These are phyloP conservation scores for Fusarium newnesense DNA, from an alignment of 2,329 filamentous ascomycete genomes.

Conservation along the genomic window DNA sequence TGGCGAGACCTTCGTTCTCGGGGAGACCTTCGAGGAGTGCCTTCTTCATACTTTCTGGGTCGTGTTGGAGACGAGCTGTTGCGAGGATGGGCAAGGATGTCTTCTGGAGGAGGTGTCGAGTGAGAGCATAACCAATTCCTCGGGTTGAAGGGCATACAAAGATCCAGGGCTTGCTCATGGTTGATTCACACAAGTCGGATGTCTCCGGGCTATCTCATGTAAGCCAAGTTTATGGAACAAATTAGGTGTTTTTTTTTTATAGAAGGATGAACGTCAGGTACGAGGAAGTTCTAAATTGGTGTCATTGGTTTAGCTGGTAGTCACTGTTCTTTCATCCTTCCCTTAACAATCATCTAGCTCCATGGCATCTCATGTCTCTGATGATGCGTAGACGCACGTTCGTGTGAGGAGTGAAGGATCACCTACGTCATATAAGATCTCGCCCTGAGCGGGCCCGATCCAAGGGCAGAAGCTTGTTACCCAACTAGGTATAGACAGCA, in stretches of 20 bases:
- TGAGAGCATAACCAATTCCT: conserved; percentile 61
- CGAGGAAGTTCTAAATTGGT: background rate
- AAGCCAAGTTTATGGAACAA: background rate
- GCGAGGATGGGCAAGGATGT: conserved; percentile 61
- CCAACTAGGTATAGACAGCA: conserved; percentile 13
- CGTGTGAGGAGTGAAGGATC: background rate
- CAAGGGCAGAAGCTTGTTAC: conserved; percentile 4
- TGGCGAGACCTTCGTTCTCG: conserved; percentile 33
- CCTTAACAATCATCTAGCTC: background rate
- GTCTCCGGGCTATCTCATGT: no score
- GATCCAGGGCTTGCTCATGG: conserved; percentile 62
- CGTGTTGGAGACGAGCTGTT: conserved; percentile 51
- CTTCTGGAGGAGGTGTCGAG: conserved; percentile 58
- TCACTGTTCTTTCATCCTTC: background rate
- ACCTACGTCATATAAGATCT: conserved; percentile 36
- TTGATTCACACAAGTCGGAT: background rate
- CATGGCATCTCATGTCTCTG: conserved; percentile 13
- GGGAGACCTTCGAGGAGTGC: conserved; percentile 47
- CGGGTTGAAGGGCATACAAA: conserved; percentile 59
- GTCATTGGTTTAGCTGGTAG: background rate
- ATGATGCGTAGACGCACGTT: conserved; percentile 37
- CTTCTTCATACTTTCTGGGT: conserved; percentile 50
- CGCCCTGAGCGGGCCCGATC: conserved; percentile 6
- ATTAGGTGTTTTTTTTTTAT: background rate
- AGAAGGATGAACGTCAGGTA: background rate